Percentiles rank a stretch among this genome's conserved stretches.
Conservation (phyloP, 2,329 filamentous ascomycete species). For the Penicillium brevicompactum region DNA sequence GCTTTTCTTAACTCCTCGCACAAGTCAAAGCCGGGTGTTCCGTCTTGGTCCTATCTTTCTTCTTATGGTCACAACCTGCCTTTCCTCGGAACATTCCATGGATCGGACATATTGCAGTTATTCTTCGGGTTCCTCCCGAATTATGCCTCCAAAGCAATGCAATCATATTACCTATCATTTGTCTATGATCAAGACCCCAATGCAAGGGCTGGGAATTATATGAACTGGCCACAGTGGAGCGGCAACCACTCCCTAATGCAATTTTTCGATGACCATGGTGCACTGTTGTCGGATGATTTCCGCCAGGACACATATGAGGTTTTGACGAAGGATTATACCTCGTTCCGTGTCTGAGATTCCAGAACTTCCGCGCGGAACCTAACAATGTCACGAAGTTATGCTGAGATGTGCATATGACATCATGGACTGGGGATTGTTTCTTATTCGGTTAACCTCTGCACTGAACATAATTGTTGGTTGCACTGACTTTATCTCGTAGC, state of each 20-base stretch:
- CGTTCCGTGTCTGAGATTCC: constrained; percentile 26
- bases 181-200: constrained; percentile 73
- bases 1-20: constrained; percentile 58
- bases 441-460: too few relatives aligned
- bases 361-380: too few relatives aligned
- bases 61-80: constrained; percentile 73
- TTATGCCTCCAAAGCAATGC: constrained; percentile 61
- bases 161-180: constrained; percentile 74
- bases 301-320: constrained; percentile 48
- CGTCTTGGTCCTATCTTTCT: constrained; percentile 73
- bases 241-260: constrained; percentile 54
- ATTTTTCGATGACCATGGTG: constrained; percentile 43
- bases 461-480: too few relatives aligned
- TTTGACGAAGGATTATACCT: constrained; percentile 30
- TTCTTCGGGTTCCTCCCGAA: constrained; percentile 68
- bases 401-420: not conserved
- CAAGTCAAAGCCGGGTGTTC: constrained; percentile 57
- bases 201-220: constrained; percentile 45
- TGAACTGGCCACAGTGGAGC: constrained; percentile 59
- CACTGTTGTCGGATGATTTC: constrained; percentile 53
- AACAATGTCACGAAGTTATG: too few relatives aligned
- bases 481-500: too few relatives aligned
- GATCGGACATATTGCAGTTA: constrained; percentile 67
- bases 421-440: not conserved
- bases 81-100: constrained; percentile 76